A percentile compares a stretch with the other conserved stretches of the same genome.
Evolutionary conservation across 768 basidiomycete genomes (phyloP).

Genomic region (Suillus occidentalis): DNA sequence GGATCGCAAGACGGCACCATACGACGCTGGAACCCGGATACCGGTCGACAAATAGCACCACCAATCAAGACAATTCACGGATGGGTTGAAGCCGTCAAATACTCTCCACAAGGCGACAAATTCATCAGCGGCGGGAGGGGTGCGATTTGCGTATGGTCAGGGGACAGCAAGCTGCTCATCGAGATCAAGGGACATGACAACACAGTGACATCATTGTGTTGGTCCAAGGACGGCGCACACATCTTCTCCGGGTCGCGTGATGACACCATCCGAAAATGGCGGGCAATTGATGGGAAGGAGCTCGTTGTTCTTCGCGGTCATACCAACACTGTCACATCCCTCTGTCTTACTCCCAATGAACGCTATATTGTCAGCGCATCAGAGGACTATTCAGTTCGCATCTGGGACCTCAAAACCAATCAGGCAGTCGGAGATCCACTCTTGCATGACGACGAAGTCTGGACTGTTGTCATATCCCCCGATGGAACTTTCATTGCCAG

Average conservation of each 20-base stretch:
- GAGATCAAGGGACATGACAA: not conserved
- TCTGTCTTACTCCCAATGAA: not conserved
- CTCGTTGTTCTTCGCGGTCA: not conserved
- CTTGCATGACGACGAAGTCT: conserved; percentile 81
- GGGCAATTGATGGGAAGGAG: not conserved
- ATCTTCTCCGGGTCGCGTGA: not conserved
- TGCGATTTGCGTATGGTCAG: not conserved
- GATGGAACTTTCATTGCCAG: conserved; percentile 75
- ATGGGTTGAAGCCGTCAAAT: not conserved
- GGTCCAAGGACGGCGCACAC: conserved; percentile 1
- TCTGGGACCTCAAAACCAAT: not conserved
- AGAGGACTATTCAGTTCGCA: too few relatives aligned
- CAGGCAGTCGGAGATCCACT: conserved; percentile 32
- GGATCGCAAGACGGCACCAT: conserved; percentile 11
- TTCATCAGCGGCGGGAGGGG: not conserved
- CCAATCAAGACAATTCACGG: not conserved
- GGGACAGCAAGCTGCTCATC: not conserved
- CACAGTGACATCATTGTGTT: not conserved
- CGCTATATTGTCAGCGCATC: too few relatives aligned
- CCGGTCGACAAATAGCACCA: not conserved
- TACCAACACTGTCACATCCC: not conserved
- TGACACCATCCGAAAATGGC: not conserved
- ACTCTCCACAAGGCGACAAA: not conserved
- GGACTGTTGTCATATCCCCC: conserved; percentile 71
- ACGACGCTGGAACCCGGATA: conserved; percentile 14